Evolutionary conservation across 2,329 filamentous ascomycete species (phyloP).

Genomic region (Aspergillus pseudotamarii): DNA sequence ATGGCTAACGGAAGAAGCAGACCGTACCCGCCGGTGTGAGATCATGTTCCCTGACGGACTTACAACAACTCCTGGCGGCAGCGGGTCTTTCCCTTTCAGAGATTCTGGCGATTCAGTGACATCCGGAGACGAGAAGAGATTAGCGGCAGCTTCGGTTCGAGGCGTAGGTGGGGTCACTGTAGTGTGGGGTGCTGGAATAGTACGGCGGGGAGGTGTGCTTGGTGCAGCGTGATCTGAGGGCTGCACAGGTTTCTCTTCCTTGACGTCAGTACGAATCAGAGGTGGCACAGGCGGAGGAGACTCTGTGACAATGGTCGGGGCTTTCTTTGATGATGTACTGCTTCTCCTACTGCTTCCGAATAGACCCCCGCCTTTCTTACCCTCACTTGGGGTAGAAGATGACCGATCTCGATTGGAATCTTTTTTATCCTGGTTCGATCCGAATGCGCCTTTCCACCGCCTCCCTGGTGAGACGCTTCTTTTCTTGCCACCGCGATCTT

Average conservation of each 20-base stretch:
- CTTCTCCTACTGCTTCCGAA: slow-evolving; percentile 41
- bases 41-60: slow-evolving; percentile 72
- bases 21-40: slow-evolving; percentile 67
- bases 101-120: slow-evolving; percentile 46
- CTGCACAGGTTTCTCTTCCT: slow-evolving; percentile 26
- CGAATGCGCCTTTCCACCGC: slow-evolving; percentile 73
- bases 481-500: slow-evolving; percentile 46
- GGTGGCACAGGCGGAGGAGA: slow-evolving; percentile 37
- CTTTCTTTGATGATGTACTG: slow-evolving; percentile 38
- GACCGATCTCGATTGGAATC: slow-evolving; percentile 51
- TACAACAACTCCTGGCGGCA: slow-evolving; percentile 54
- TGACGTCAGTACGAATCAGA: slow-evolving; percentile 36
- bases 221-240: slow-evolving; percentile 29
- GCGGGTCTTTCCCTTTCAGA: slow-evolving; percentile 29
- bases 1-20: slow-evolving; percentile 54
- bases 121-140: slow-evolving; percentile 30
- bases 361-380: slow-evolving; percentile 43
- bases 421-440: slow-evolving; percentile 53
- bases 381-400: slow-evolving; percentile 43
- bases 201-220: slow-evolving; percentile 36
- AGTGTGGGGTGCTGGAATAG: slow-evolving; percentile 46
- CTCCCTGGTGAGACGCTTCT: slow-evolving; percentile 70
- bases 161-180: slow-evolving; percentile 68
- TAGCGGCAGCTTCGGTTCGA: slow-evolving; percentile 39
- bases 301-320: slow-evolving; percentile 29